Conservation (phyloP, 2,329 filamentous ascomycete species). For the Ceratocystis albifundus region DNA sequence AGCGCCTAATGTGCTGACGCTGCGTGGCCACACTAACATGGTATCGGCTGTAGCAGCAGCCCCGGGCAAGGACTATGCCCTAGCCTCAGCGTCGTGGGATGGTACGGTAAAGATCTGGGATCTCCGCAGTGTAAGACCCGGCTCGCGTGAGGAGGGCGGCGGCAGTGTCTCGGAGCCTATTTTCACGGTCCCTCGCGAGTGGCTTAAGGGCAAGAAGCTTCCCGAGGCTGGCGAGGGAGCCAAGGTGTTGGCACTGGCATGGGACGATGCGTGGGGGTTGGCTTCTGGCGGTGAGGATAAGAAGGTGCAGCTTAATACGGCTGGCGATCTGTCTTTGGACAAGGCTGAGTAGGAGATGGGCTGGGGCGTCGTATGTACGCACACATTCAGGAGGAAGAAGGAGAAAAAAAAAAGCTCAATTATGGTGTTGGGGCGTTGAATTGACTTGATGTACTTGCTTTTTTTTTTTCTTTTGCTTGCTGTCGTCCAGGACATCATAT, state of each 20-base stretch:
- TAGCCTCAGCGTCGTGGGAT: constrained; percentile 84
- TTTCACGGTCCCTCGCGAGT: constrained; percentile 65
- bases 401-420: constrained; percentile 10
- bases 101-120: constrained; percentile 93
- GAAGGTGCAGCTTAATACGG: constrained; percentile 74
- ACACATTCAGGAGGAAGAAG: background rate
- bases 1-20: constrained; percentile 73
- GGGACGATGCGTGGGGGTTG: constrained; percentile 79
- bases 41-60: constrained; percentile 37
- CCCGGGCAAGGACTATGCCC: constrained; percentile 61
- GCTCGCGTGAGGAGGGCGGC: constrained; percentile 48
- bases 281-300: constrained; percentile 90
- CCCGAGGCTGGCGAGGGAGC: constrained; percentile 64
- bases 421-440: constrained; percentile 19
- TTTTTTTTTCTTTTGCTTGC: background rate
- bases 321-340: constrained; percentile 18
- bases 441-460: constrained; percentile 10
- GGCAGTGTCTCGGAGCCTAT: constrained; percentile 60
- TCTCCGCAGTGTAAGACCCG: constrained; percentile 56
- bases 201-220: constrained; percentile 51
- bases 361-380: too few species aligned
- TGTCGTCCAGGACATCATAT: constrained; percentile 12
- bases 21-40: constrained; percentile 76
- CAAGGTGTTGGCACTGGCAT: constrained; percentile 81
- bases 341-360: constrained; percentile 8